phyloP scores from a whole-genome alignment of 1,139 yeast species.

The Magnusiomyces suaveolens region DNA sequence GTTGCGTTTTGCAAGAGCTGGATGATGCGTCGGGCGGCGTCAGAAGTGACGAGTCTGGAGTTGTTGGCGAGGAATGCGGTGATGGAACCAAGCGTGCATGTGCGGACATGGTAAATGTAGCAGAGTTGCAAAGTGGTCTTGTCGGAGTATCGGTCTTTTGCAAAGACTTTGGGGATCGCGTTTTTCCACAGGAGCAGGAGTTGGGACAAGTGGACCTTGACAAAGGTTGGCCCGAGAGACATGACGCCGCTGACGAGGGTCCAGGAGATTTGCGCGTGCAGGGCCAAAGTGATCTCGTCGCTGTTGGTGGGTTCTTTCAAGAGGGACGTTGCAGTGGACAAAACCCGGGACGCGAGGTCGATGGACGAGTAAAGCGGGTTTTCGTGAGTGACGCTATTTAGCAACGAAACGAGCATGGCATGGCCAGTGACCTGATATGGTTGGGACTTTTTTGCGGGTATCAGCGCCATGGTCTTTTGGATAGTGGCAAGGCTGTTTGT shows the following conservation, averaged over 20 bases:
- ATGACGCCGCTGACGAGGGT: conserved; percentile 65
- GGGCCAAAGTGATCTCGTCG: conserved; percentile 25
- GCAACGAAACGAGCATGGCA: conserved; percentile 24
- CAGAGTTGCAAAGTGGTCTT: conserved; percentile 27
- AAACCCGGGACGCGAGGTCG: conserved; percentile 28
- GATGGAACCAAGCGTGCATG: conserved; percentile 32
- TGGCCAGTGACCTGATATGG: conserved; percentile 23
- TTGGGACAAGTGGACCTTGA: conserved; percentile 65
- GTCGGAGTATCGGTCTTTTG: conserved; percentile 26
- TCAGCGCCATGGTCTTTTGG: conserved; percentile 23
- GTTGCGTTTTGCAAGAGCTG: conserved; percentile 30
- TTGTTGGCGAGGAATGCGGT: conserved; percentile 31
- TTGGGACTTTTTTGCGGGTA: conserved; percentile 18
- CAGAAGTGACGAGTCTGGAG: conserved; percentile 31
- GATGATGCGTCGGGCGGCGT: conserved; percentile 32
- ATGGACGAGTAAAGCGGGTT: conserved; percentile 30
- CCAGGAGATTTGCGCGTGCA: conserved; percentile 46
- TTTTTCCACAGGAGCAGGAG: conserved; percentile 73
- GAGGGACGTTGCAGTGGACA: conserved; percentile 30
- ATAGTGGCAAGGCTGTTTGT: conserved; percentile 22
- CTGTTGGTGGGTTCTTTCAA: conserved; percentile 27
- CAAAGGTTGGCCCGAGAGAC: conserved; percentile 55
- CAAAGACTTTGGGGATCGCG: conserved; percentile 45
- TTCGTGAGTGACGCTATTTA: conserved; percentile 25
- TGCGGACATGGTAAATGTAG: conserved; percentile 31